These are phyloP conservation scores for Aspergillus kassunensis DNA, from an alignment of 495 filamentous ascomycete genomes.

Conservation along the genomic window DNA sequence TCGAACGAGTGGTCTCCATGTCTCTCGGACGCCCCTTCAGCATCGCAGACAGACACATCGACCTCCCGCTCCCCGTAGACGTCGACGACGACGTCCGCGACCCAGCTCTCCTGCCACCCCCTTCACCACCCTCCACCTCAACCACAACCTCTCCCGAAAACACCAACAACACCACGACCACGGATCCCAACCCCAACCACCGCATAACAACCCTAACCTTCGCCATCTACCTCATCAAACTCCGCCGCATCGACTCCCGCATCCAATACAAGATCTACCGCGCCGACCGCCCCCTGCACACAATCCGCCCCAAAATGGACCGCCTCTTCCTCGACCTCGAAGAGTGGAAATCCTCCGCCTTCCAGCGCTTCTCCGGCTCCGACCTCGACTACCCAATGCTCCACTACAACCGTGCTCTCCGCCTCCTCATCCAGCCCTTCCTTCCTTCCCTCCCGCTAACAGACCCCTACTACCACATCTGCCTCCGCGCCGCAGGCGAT, in stretches of 20 bases:
- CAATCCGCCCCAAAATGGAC: constrained; percentile 46
- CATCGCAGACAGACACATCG: constrained; percentile 51
- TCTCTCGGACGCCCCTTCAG: constrained; percentile 50
- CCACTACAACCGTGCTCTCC: constrained; percentile 49
- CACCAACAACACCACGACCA: not conserved
- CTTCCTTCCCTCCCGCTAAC: constrained; percentile 44
- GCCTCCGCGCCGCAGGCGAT: constrained; percentile 46
- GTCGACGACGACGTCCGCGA: constrained; percentile 47
- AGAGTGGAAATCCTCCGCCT: constrained; percentile 47
- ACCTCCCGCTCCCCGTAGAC: constrained; percentile 46
- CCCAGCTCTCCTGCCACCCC: constrained; percentile 31
- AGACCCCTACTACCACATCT: constrained; percentile 49
- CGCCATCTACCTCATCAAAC: constrained; percentile 46
- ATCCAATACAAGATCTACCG: constrained; percentile 55
- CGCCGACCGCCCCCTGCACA: constrained; percentile 45
- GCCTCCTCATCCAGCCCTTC: constrained; percentile 51
- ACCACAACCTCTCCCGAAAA: constrained; percentile 10
- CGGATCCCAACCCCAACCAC: constrained; percentile 17
- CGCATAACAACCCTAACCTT: constrained; percentile 44
- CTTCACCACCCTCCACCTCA: constrained; percentile 14
- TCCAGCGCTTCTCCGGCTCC: constrained; percentile 32
- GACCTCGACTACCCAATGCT: constrained; percentile 49
- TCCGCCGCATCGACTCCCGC: constrained; percentile 49
- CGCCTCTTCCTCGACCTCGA: constrained; percentile 47
- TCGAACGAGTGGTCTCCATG: constrained; percentile 49